Evolutionary conservation across 2,329 filamentous ascomycete species (phyloP).

Genomic region (Incumbomyces lentus): DNA sequence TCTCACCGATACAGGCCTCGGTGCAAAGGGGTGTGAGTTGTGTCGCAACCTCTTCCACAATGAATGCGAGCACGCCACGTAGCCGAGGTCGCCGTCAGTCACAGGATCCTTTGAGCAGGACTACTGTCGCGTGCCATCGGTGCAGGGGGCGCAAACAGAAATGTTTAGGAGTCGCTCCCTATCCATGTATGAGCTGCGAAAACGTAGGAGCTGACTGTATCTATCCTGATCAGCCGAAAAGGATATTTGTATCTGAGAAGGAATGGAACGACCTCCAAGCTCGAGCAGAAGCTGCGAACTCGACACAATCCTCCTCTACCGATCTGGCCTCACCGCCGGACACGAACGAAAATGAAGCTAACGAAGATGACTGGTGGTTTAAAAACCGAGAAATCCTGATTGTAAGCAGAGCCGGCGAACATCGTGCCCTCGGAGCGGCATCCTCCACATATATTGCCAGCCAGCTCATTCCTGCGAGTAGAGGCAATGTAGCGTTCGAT

Average conservation of each 20-base stretch:
- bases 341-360: constrained; percentile 19
- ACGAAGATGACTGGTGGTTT: constrained; percentile 32
- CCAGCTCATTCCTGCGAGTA: constrained; percentile 25
- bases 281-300: constrained; percentile 21
- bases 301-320: neutral
- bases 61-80: constrained; percentile 5
- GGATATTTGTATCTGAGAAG: constrained; percentile 28
- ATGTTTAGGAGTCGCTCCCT: constrained; percentile 27
- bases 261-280: constrained; percentile 27
- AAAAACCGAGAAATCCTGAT: constrained; percentile 28
- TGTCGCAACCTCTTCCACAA: constrained; percentile 1
- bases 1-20: too few species aligned
- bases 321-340: constrained; percentile 12
- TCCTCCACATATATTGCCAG: constrained; percentile 29
- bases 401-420: constrained; percentile 28
- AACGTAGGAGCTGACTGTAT: constrained; percentile 26
- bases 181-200: constrained; percentile 27
- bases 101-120: constrained; percentile 10
- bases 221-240: constrained; percentile 29
- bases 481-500: constrained; percentile 28
- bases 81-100: constrained; percentile 8
- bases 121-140: constrained; percentile 25
- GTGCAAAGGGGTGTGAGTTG: too few species aligned
- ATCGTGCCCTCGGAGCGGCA: constrained; percentile 27
- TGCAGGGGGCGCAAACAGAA: constrained; percentile 29